Base-by-base conservation (phyloP, 768 basidiomycete genomes). In the Suillus spraguei region DNA sequence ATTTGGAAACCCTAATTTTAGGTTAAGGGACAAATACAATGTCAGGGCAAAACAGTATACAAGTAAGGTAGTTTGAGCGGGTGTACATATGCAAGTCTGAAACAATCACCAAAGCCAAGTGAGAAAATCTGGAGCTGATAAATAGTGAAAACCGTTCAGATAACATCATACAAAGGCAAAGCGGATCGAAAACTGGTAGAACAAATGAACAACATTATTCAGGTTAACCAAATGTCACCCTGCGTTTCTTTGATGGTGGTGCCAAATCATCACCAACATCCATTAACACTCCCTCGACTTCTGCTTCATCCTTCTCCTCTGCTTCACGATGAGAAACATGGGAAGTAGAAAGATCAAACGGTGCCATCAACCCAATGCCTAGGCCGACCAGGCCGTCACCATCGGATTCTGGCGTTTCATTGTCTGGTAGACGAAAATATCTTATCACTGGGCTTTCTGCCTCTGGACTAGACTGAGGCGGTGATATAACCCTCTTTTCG, bases 181-280 rank as follows among this genome's bases (percentile, higher is more conserved):
- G 56, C 56, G 56, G 39, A 41, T 39, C 56, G 56, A 58, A 58
- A 58, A 41, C 56, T 41, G 9, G 56, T 20, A 28, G 56, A 32
- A 20, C 39, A 41, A 42, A 38, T 16, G 24, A 56, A 41, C 60
- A 28, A 41, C 11, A 55, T 38, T 22, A 39, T 38, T 13, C 44
- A 54, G 42, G 24, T 22, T 35, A 41, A 47, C 69, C 63, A 74
- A 33, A 66, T 62, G 77, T 74, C 70, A 71, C 78, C 66, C 81
- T 81, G 65, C 85, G 81, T 72, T 79, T 87, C 78, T 85, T 87
- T 53, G 76, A 68, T 10, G 83, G 85, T 2, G 82, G 81, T 16
- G 77, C 76, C 49, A 70, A 66, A 64, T 79, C 71, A 73, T 11
- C 65, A 62, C 11, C 60, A 28, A 9, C 67, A 41, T 64, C 68